Base-by-base conservation (phyloP, 2,329 filamentous ascomycete species). In the Hortaea werneckii region DNA sequence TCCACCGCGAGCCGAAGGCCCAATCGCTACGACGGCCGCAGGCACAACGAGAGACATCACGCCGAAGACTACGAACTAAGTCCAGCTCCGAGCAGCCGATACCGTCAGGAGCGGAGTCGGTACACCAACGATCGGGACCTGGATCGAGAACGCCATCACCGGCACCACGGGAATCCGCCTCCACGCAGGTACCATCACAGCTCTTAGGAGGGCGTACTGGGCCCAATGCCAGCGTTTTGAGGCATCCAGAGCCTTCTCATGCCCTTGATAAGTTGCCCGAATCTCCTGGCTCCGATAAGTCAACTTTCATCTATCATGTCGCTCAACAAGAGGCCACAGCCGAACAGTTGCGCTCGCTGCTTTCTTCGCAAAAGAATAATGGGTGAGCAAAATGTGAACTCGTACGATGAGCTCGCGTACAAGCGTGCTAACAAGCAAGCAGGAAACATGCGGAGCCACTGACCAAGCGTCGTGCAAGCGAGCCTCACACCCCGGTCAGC, bases 151-250 rank as follows among this genome's bases (percentile, higher is more conserved):
- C 58, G 58, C 13, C 55, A 45, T 12, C 49, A 52, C 20, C 58
- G 58, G 32, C 57, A 61, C 46, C 55, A 55, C 48, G 57, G 58
- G 28, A 51, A 54, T 40, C 50, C 56, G 40, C 61, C 59, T 13
- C 54, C 59, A 37, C 52, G 54, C 44, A 54, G 53, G 39, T 61
- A 61, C 46, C 59, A 58, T 40, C 56, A 59, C 59, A 60, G 58
- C 51, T 62, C 60, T 12, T 62, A 55, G 60, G 57, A 59, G 46
- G 51, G 48, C 47, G 54, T 62, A 34, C 38, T 61, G 54, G 52
- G 45, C 28, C 59, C 59, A 46, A 61, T 61, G 58, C 58, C 57
- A 38, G 53, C 55, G n/a, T 54, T 57, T 29, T 58, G 40, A 49
- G 27, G 10, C 8, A 20, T 5, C 28, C 35, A 10, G 12, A 43